phyloP scores from a whole-genome alignment of 192 early-diverging fungal species.

The Podila horticola region DNA sequence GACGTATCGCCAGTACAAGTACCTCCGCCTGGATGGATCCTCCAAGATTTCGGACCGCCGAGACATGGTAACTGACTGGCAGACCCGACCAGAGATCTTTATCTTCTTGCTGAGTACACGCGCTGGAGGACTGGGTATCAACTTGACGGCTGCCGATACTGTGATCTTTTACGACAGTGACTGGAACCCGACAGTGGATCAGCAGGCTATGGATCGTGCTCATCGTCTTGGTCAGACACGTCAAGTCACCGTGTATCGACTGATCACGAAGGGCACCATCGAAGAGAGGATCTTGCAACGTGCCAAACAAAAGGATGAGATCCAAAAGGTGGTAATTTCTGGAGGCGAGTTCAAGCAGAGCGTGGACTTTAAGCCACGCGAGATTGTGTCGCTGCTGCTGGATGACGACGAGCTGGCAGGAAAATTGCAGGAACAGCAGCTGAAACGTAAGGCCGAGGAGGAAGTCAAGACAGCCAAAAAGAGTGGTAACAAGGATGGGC shows the following conservation, averaged over 20 bases:
- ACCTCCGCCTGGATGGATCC: conserved; percentile 89
- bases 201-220: conserved; percentile 92
- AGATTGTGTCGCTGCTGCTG: conserved; percentile 86
- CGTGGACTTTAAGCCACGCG: conserved; percentile 90
- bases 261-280: conserved; percentile 83
- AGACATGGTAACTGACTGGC: conserved; percentile 93
- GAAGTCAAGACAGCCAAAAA: conserved; percentile 50
- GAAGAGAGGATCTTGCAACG: conserved; percentile 85
- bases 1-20: conserved; percentile 85
- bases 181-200: conserved; percentile 93
- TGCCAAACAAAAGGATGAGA: conserved; percentile 93
- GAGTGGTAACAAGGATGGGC: conserved; percentile 3
- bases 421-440: conserved; percentile 63
- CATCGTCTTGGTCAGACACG: conserved; percentile 88
- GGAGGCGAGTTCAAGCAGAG: conserved; percentile 83
- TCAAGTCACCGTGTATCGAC: conserved; percentile 85
- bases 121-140: conserved; percentile 90
- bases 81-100: conserved; percentile 87
- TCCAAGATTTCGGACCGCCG: conserved; percentile 88
- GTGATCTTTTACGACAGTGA: conserved; percentile 91
- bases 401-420: conserved; percentile 78
- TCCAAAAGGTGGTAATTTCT: conserved; percentile 94
- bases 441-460: conserved; percentile 66
- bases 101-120: conserved; percentile 86
- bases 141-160: conserved; percentile 90